Percentiles rank a stretch among this genome's conserved stretches.
phyloP scores from a whole-genome alignment of 805 yeast genomes.

The Candida ficus region DNA sequence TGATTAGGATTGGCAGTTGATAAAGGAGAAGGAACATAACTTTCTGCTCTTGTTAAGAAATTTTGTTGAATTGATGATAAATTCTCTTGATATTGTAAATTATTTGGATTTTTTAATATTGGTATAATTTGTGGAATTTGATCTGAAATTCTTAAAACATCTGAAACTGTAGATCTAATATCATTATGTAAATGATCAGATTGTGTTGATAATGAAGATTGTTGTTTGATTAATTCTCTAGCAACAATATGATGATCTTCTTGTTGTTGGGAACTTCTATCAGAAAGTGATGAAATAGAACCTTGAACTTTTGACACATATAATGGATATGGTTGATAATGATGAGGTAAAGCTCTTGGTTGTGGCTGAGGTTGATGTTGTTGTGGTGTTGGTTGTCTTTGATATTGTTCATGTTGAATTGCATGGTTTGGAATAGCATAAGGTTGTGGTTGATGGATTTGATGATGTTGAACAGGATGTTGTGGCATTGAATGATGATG shows the following conservation, averaged over 20 bases:
- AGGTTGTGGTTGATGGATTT: background rate
- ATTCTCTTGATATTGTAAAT: conserved; percentile 11
- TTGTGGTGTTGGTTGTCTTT: background rate
- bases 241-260: conserved; percentile 8
- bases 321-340: background rate
- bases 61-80: conserved; percentile 15
- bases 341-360: background rate
- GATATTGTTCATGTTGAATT: background rate
- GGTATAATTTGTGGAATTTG: conserved; percentile 24
- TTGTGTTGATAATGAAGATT: conserved; percentile 10
- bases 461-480: conserved; percentile 3
- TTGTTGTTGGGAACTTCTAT: background rate
- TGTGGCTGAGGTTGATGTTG: background rate
- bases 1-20: too few relatives aligned
- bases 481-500: conserved; percentile 7
- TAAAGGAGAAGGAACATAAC: conserved; percentile 7
- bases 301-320: too few relatives aligned
- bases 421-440: background rate
- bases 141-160: conserved; percentile 22
- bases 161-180: conserved; percentile 18
- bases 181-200: conserved; percentile 18
- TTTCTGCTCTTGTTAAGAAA: conserved; percentile 18
- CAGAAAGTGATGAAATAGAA: too few relatives aligned
- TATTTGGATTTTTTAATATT: conserved; percentile 8
- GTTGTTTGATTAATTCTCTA: conserved; percentile 16